Conservation (phyloP, 1,284 basidiomycete genomes). For the Marasmius fiardii region DNA sequence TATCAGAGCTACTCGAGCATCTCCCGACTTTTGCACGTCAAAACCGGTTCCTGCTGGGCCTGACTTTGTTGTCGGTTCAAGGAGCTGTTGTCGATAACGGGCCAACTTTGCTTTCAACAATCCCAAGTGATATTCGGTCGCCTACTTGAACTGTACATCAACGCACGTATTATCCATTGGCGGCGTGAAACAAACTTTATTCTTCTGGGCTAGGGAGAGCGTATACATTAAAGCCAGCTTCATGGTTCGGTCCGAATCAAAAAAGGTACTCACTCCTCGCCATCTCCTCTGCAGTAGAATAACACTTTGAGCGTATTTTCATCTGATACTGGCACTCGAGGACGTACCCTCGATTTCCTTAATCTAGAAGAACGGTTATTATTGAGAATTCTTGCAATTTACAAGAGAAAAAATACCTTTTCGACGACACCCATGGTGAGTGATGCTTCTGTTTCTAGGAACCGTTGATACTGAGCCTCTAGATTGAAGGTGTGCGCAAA, state of each 20-base stretch:
- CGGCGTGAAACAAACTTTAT: constrained; percentile 56
- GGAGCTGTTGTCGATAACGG: constrained; percentile 85
- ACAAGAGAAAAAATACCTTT: constrained; percentile 51
- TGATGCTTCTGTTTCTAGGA: too few species aligned
- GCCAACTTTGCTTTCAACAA: constrained; percentile 90
- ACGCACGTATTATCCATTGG: background rate
- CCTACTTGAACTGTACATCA: constrained; percentile 44
- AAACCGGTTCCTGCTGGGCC: constrained; percentile 85
- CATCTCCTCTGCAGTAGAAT: constrained; percentile 79
- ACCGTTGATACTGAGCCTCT: too few species aligned
- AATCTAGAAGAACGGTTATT: constrained; percentile 49
- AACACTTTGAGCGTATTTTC: background rate
- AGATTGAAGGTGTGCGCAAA: background rate
- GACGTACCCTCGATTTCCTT: constrained; percentile 88
- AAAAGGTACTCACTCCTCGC: constrained; percentile 69
- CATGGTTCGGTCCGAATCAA: constrained; percentile 9
- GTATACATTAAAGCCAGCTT: constrained; percentile 5
- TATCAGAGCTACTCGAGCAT: constrained; percentile 91
- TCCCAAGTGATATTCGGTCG: constrained; percentile 89
- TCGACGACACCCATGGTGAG: constrained; percentile 85
- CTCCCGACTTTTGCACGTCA: constrained; percentile 92
- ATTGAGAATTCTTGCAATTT: constrained; percentile 2
- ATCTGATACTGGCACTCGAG: background rate
- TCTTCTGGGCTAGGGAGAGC: constrained; percentile 74
- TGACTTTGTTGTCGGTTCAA: constrained; percentile 83